These are phyloP conservation scores for Amphichorda felina DNA, from an alignment of 2,329 filamentous ascomycete species.

Conservation along the genomic window DNA sequence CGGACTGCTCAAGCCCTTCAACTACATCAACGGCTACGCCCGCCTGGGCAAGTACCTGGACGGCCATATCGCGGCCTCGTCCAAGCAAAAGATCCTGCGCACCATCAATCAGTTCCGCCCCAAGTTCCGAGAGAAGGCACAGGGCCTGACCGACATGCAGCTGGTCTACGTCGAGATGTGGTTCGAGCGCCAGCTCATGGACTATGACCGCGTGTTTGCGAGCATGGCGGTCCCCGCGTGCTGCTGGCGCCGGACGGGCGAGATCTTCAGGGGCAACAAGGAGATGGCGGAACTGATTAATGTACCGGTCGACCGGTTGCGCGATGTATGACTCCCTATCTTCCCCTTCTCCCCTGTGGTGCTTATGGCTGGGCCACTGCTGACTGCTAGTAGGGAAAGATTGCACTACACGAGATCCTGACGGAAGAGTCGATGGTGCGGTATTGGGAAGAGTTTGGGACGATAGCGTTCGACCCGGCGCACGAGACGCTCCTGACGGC, in stretches of 20 bases:
- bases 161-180: constrained; percentile 96
- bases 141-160: constrained; percentile 84
- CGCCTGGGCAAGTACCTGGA: constrained; percentile 87
- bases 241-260: constrained; percentile 91
- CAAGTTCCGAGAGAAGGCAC: constrained; percentile 91
- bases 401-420: constrained; percentile 90
- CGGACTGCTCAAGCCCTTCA: constrained; percentile 89
- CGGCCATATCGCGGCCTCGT: constrained; percentile 67
- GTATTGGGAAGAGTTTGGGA: constrained; percentile 99
- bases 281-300: constrained; percentile 96
- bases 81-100: constrained; percentile 81
- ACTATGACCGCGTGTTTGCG: constrained; percentile 96
- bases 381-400: constrained; percentile 59
- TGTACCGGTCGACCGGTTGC: constrained; percentile 77
- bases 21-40: constrained; percentile 94
- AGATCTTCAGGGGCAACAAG: constrained; percentile 95
- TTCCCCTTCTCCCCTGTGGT: constrained; percentile 1
- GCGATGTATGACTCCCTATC: constrained; percentile 63
- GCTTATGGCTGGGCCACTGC: too few species aligned
- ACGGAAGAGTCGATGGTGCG: constrained; percentile 90
- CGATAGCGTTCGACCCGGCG: constrained; percentile 86
- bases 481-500: constrained; percentile 94
- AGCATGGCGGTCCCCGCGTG: constrained; percentile 98
- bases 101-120: constrained; percentile 89
- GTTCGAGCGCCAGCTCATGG: constrained; percentile 94